phyloP scores from a whole-genome alignment of 2,329 filamentous ascomycete species.

The Westerdykella ornata region DNA sequence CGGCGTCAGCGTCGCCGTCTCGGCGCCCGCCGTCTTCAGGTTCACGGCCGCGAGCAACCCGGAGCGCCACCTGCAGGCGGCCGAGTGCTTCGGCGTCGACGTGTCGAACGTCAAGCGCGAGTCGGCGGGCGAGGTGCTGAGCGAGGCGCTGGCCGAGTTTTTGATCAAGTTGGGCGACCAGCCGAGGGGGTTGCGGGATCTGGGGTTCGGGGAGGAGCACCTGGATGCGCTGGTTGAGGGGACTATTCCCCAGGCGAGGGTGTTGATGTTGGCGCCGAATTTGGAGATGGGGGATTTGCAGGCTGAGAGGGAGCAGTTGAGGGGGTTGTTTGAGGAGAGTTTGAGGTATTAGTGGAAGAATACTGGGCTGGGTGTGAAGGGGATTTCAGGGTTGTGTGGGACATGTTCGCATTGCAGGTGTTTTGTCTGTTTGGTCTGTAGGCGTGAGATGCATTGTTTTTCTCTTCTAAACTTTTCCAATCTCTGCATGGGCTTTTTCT shows the following conservation, averaged over 20 bases:
- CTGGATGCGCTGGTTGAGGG: constrained; percentile 84
- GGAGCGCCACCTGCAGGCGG: constrained; percentile 80
- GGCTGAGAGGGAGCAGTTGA: constrained; percentile 45
- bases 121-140: constrained; percentile 80
- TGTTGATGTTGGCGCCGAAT: constrained; percentile 84
- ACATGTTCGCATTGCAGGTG: no score
- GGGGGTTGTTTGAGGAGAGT: constrained; percentile 44
- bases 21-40: constrained; percentile 84
- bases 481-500: no score
- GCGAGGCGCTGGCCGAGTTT: constrained; percentile 76
- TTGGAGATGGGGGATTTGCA: constrained; percentile 48
- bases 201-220: constrained; percentile 72
- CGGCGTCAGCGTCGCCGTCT: constrained; percentile 90
- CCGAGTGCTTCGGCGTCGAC: constrained; percentile 86
- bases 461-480: no score
- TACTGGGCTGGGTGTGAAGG: no score
- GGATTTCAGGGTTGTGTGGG: no score
- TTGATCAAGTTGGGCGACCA: constrained; percentile 80
- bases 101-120: constrained; percentile 80
- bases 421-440: no score
- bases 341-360: constrained; percentile 33
- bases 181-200: constrained; percentile 71
- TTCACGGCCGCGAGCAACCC: constrained; percentile 91
- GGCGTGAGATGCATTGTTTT: no score
- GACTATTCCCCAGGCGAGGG: constrained; percentile 84